Evolutionary conservation across 495 filamentous ascomycete genomes (phyloP).

Genomic region (Venustampulla echinocandica): DNA sequence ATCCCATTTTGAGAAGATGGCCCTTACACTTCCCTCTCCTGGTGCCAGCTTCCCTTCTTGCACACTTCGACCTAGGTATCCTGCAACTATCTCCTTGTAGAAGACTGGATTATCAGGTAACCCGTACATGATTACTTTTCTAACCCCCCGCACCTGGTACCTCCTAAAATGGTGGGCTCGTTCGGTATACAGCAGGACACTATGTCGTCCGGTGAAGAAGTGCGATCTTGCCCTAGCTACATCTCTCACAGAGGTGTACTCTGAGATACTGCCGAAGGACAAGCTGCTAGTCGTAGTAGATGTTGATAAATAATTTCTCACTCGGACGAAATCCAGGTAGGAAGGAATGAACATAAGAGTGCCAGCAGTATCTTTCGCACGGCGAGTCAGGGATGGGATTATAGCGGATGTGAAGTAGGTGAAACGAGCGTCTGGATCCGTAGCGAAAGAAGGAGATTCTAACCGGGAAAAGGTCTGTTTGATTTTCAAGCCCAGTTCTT

Average conservation of each 20-base stretch:
- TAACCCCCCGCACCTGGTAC: constrained; percentile 70
- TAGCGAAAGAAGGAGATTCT: constrained; percentile 52
- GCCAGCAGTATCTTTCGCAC: constrained; percentile 40
- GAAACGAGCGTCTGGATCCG: constrained; percentile 86
- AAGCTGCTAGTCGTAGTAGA: constrained; percentile 55
- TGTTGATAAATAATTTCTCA: constrained; percentile 85
- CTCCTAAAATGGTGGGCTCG: constrained; percentile 90
- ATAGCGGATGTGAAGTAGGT: constrained; percentile 77
- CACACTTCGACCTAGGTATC: constrained; percentile 50
- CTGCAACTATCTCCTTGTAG: constrained; percentile 79
- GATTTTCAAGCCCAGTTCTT: constrained; percentile 52
- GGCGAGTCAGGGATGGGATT: constrained; percentile 61
- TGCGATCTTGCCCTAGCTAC: constrained; percentile 77
- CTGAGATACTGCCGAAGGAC: constrained; percentile 78
- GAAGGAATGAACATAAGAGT: constrained; percentile 82
- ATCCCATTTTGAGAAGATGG: constrained; percentile 84
- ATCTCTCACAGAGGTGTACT: constrained; percentile 71
- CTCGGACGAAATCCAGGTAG: constrained; percentile 87
- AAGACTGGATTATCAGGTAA: constrained; percentile 83
- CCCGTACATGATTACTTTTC: constrained; percentile 73
- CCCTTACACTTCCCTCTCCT: constrained; percentile 50
- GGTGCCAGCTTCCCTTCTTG: constrained; percentile 40
- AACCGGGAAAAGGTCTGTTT: constrained; percentile 91
- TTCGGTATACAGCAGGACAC: constrained; percentile 82
- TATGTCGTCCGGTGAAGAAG: constrained; percentile 74